Percentiles rank a stretch among this genome's conserved stretches.
Evolutionary conservation across 495 filamentous ascomycete species (phyloP).

Genomic region (Bryoglossum gracile): DNA sequence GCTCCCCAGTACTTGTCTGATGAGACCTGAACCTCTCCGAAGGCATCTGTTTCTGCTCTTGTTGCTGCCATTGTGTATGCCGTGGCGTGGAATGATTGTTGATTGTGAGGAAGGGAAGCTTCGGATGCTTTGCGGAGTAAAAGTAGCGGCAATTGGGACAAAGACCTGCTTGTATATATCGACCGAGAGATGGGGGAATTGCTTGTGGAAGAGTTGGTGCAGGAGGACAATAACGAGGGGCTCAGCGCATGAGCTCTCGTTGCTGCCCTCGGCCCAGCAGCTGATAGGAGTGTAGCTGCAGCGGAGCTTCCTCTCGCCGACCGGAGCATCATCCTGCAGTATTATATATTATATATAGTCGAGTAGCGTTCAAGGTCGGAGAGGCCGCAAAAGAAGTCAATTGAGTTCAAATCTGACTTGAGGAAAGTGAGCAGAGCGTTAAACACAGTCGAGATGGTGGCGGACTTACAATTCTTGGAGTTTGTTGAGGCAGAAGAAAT

Average conservation of each 20-base stretch:
- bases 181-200: conserved; percentile 4
- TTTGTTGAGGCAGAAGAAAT: neutral
- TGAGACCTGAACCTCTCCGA: conserved; percentile 89
- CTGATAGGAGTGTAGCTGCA: conserved; percentile 16
- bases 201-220: conserved; percentile 1
- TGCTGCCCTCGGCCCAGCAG: conserved; percentile 20
- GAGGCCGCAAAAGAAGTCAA: neutral
- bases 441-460: neutral
- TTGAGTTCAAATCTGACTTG: neutral
- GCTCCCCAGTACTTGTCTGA: conserved; percentile 98
- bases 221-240: neutral
- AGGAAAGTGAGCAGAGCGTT: neutral
- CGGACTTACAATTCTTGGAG: neutral
- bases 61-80: conserved; percentile 45
- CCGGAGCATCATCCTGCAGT: conserved; percentile 25
- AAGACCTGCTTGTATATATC: conserved; percentile 2
- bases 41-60: conserved; percentile 90
- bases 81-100: conserved; percentile 41
- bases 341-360: neutral
- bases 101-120: conserved; percentile 22
- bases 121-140: conserved; percentile 1
- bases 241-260: conserved; percentile 2
- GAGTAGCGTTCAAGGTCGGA: neutral
- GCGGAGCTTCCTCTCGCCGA: conserved; percentile 18
- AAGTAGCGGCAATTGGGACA: neutral